Evolutionary conservation across 495 filamentous ascomycete genomes (phyloP), one percentile per base, ranked within the genome.

Genomic region (Penicillium antarcticum): DNA sequence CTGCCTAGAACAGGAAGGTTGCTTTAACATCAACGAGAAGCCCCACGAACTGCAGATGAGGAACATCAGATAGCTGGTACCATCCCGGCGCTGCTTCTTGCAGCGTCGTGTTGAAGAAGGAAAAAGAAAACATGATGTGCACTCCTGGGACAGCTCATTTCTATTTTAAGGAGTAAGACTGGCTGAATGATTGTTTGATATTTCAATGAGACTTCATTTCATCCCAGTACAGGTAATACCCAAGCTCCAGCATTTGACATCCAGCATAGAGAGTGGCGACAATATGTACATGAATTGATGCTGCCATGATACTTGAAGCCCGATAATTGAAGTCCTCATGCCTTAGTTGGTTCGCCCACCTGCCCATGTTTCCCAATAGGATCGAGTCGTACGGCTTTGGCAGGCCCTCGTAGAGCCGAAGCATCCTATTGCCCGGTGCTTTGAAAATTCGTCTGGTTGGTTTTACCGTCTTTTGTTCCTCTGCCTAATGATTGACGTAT

Each of bases 21-120:
- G 17, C 44, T 35, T 37, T 32, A 47, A 47, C 1, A 47, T 21
- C 44, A 47, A 36, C 44, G 44, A 32, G 33, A 47, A 47, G 44
- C 44, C 44, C 37, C 44, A 36, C 44, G 33, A 47, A 47, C 33
- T 37, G 14, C 33, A 21, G 14, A 37, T 47, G 44, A 47, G 34
- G 31, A 7, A 37, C 11, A 10, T 7, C 12, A 36, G 33, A 36
- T 47, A 23, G 31, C 16, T 47, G 16, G 7, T 35, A 45, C 24
- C 29, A 32, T 45, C 26, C 43, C 24, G 26, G 24, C 7, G 43
- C 31, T 45, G 26, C 31, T 18, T 45, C 43, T 35, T 48, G 18
- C 23, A 26, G 41, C 3, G 23, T 29, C 41, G 24, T 31, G 11
- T 23, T 23, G 21, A 23, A 23, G 2, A 23, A 23, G 21, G 21